phyloP scores from a whole-genome alignment of 2,329 filamentous ascomycete species.

The Ophiocordyceps robertsii region DNA sequence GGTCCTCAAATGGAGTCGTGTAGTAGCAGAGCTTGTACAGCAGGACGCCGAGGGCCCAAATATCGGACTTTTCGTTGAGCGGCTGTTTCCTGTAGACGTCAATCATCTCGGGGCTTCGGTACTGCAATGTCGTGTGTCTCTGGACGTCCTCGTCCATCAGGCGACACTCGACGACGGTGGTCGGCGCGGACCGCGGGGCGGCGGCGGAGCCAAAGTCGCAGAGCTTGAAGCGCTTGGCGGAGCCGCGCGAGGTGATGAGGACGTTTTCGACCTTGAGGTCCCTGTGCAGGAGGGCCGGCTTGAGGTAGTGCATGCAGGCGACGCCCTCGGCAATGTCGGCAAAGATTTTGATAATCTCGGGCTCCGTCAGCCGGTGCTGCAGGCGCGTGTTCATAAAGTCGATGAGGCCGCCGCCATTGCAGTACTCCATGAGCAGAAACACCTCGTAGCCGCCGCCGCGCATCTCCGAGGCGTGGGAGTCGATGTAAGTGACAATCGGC shows the following conservation, averaged over 20 bases:
- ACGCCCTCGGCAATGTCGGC: conserved; percentile 91
- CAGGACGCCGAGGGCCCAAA: conserved; percentile 90
- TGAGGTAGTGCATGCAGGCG: conserved; percentile 97
- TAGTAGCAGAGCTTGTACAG: conserved; percentile 99
- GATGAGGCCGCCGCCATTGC: conserved; percentile 85
- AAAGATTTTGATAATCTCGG: conserved; percentile 95
- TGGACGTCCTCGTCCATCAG: conserved; percentile 95
- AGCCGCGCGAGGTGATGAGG: conserved; percentile 59
- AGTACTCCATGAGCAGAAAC: conserved; percentile 96
- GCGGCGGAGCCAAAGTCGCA: conserved; percentile 97
- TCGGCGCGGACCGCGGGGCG: conserved; percentile 69
- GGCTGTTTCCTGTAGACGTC: conserved; percentile 94
- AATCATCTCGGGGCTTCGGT: conserved; percentile 96
- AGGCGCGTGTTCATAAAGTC: conserved; percentile 99
- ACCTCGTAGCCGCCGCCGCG: conserved; percentile 93
- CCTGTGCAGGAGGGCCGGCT: conserved; percentile 80
- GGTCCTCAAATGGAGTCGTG: conserved; percentile 95
- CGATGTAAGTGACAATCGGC: conserved; percentile 94
- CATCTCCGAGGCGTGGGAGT: conserved; percentile 92
- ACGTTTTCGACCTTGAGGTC: conserved; percentile 98
- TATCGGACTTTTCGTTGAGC: conserved; percentile 97
- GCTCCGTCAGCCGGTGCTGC: conserved; percentile 92
- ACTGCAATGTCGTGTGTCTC: conserved; percentile 92
- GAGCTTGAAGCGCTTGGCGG: conserved; percentile 74
- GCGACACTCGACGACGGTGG: conserved; percentile 75